These are phyloP conservation scores for Colletotrichum destructivum DNA, from an alignment of 2,329 filamentous ascomycete species.

Conservation along the genomic window DNA sequence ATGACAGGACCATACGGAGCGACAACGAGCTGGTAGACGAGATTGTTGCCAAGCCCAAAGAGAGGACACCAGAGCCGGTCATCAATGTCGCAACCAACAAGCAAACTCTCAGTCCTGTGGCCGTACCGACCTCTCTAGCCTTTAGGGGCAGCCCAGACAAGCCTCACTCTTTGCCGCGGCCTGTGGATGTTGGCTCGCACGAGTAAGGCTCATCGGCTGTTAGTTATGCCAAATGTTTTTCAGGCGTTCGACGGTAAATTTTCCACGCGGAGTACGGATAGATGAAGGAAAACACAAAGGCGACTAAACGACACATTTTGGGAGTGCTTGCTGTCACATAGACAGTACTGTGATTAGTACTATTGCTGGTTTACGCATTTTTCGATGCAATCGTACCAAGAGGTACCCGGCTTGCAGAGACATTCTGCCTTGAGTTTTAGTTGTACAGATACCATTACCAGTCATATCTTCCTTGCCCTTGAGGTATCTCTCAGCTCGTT, in stretches of 20 bases:
- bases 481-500: background rate
- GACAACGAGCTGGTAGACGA: constrained; percentile 21
- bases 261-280: constrained; percentile 34
- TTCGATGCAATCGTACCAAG: constrained; percentile 22
- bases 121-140: constrained; percentile 64
- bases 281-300: constrained; percentile 23
- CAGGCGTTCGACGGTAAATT: constrained; percentile 36
- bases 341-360: constrained; percentile 29
- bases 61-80: constrained; percentile 40
- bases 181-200: constrained; percentile 50
- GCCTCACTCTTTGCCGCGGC: constrained; percentile 53
- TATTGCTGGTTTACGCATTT: constrained; percentile 26
- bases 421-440: constrained; percentile 37
- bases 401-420: constrained; percentile 34
- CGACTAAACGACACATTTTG: constrained; percentile 13
- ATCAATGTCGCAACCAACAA: constrained; percentile 37
- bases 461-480: constrained; percentile 22
- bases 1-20: constrained; percentile 2
- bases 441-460: constrained; percentile 40
- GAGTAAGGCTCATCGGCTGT: constrained; percentile 44
- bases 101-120: constrained; percentile 50
- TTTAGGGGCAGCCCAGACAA: constrained; percentile 76
- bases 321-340: constrained; percentile 30
- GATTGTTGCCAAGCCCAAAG: constrained; percentile 27
- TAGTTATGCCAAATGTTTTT: constrained; percentile 5